Percentiles rank a stretch among this genome's conserved stretches.
These are phyloP conservation scores for Favolaschia claudopus DNA, from an alignment of 768 basidiomycete genomes.

Conservation along the genomic window DNA sequence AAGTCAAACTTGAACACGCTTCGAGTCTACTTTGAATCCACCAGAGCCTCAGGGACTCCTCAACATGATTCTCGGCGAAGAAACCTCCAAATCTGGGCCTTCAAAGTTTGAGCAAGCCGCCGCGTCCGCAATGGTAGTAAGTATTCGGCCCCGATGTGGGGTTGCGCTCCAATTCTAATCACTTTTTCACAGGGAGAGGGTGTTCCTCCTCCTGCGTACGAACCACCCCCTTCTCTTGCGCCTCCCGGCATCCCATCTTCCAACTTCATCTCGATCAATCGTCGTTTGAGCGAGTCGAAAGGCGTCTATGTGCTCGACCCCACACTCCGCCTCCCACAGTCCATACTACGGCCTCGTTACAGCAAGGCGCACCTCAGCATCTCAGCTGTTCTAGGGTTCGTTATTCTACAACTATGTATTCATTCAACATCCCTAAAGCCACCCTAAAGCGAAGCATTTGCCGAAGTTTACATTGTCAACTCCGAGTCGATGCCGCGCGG, in stretches of 20 bases:
- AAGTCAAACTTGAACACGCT: too few relatives aligned
- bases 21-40: too few relatives aligned
- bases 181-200: not conserved
- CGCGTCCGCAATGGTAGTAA: not conserved
- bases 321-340: conserved; percentile 6
- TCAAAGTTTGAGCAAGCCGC: too few relatives aligned
- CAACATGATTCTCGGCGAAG: too few relatives aligned
- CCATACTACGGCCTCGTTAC: not conserved
- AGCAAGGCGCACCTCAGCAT: conserved; percentile 12
- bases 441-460: conserved; percentile 4
- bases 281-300: conserved; percentile 14
- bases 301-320: conserved; percentile 23
- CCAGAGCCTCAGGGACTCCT: too few relatives aligned
- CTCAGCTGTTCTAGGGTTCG: conserved; percentile 16
- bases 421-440: too few relatives aligned
- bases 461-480: conserved; percentile 11
- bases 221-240: not conserved
- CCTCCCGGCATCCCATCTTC: conserved; percentile 4
- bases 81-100: too few relatives aligned
- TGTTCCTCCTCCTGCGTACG: conserved; percentile 7
- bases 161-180: too few relatives aligned
- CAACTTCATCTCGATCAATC: conserved; percentile 10
- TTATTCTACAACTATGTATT: too few relatives aligned
- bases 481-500: not conserved
- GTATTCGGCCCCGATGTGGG: not conserved